phyloP scores from a whole-genome alignment of 78 protist genomes.

The Dictyostelium firmibasis region DNA sequence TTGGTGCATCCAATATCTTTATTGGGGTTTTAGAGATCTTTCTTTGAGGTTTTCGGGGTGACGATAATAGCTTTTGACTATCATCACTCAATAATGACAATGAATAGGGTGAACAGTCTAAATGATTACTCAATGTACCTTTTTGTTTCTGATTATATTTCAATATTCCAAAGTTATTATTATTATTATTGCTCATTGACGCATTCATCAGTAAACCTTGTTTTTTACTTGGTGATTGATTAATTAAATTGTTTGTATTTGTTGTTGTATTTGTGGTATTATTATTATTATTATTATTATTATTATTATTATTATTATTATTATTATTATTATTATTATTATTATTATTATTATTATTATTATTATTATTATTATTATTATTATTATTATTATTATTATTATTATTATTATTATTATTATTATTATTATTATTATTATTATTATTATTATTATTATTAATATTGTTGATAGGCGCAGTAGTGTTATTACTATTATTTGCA shows the following conservation, averaged over 20 bases:
- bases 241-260: no score
- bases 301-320: background rate
- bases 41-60: slow-evolving; percentile 72
- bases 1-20: slow-evolving; percentile 77
- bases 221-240: background rate
- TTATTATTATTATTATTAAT: background rate
- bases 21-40: slow-evolving; percentile 41
- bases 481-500: background rate
- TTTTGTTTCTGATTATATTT: slow-evolving; percentile 2
- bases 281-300: background rate
- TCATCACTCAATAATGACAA: slow-evolving; percentile 33
- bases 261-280: no score
- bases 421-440: background rate
- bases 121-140: background rate
- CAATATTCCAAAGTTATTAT: background rate
- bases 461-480: background rate
- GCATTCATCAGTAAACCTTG: background rate
- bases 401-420: background rate
- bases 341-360: background rate
- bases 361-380: background rate
- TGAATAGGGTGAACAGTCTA: slow-evolving; percentile 30
- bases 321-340: background rate
- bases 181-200: background rate
- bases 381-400: no score
- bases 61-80: slow-evolving; percentile 49